Percentiles rank a stretch among this genome's conserved stretches.
These are phyloP conservation scores for Penicillium silybi DNA, from an alignment of 495 filamentous ascomycete species.

Conservation along the genomic window DNA sequence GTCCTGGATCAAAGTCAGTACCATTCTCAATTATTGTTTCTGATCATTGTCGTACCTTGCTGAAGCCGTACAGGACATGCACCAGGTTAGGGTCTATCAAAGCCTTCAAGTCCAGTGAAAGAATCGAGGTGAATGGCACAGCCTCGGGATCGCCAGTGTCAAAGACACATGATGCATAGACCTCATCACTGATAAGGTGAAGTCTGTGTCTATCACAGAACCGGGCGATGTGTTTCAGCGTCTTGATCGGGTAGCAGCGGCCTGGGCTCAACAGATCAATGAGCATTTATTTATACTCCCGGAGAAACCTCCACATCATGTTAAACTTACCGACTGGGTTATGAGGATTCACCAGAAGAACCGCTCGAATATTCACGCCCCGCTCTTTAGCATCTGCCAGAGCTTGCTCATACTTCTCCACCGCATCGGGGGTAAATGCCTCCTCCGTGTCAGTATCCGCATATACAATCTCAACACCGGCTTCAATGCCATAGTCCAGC, in stretches of 20 bases:
- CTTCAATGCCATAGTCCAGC: conserved; percentile 35
- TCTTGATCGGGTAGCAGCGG: conserved; percentile 49
- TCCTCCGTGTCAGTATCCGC: conserved; percentile 28
- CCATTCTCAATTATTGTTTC: background rate
- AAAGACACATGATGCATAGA: conserved; percentile 56
- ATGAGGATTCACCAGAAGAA: conserved; percentile 38
- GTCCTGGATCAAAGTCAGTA: conserved; percentile 28
- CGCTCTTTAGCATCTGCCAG: conserved; percentile 14
- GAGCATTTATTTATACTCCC: background rate
- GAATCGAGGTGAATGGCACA: conserved; percentile 48
- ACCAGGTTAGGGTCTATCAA: conserved; percentile 48
- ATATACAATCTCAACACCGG: conserved; percentile 33
- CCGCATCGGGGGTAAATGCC: conserved; percentile 23
- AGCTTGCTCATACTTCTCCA: conserved; percentile 31
- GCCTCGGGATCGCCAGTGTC: conserved; percentile 29
- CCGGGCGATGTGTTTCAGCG: conserved; percentile 43
- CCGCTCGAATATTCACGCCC: conserved; percentile 19
- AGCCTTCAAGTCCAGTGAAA: conserved; percentile 38
- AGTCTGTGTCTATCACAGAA: conserved; percentile 51
- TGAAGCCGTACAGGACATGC: conserved; percentile 58
- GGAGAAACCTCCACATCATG: background rate
- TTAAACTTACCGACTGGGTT: conserved; percentile 38
- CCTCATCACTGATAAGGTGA: conserved; percentile 59
- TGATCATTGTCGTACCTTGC: conserved; percentile 32
- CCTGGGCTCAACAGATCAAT: conserved; percentile 22